Conservation (phyloP, 345 rosid species). For the Populus pruinosa region DNA sequence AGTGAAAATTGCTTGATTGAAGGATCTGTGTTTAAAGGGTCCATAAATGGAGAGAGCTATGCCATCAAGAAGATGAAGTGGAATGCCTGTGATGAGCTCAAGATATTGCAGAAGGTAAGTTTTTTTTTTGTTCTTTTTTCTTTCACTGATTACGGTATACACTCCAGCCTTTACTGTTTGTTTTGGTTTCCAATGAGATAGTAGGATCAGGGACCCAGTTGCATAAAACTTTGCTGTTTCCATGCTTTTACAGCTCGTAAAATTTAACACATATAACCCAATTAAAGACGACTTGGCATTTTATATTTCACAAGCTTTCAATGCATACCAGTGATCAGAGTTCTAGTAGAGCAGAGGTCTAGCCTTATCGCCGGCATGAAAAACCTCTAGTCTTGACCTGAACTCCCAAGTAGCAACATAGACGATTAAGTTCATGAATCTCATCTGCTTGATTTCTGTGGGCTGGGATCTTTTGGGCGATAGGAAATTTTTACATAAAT, state of each 20-base stretch:
- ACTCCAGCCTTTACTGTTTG: slow-evolving; percentile 7
- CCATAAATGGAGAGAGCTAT: slow-evolving; percentile 44
- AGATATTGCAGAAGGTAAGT: slow-evolving; percentile 70
- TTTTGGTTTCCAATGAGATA: background rate
- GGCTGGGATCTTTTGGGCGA: background rate
- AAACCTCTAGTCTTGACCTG: background rate
- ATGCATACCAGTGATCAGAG: background rate
- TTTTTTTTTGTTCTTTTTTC: background rate
- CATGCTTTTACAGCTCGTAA: background rate
- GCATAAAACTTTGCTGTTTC: background rate
- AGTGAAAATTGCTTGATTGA: slow-evolving; percentile 46
- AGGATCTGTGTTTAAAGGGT: slow-evolving; percentile 64
- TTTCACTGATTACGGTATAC: background rate
- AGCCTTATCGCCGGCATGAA: background rate
- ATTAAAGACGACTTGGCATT: background rate
- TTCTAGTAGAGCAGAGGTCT: background rate
- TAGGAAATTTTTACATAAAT: background rate
- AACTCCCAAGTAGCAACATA: background rate
- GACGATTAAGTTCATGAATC: background rate
- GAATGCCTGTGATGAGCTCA: slow-evolving; percentile 72
- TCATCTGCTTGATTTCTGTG: background rate
- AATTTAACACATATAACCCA: background rate
- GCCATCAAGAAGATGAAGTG: slow-evolving; percentile 76
- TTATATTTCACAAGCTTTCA: background rate
- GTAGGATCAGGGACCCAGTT: background rate